Evolutionary conservation across 78 protist genomes (phyloP), one percentile per base, ranked within the genome.

Genomic region (Dictyostelium brefeldianum): DNA sequence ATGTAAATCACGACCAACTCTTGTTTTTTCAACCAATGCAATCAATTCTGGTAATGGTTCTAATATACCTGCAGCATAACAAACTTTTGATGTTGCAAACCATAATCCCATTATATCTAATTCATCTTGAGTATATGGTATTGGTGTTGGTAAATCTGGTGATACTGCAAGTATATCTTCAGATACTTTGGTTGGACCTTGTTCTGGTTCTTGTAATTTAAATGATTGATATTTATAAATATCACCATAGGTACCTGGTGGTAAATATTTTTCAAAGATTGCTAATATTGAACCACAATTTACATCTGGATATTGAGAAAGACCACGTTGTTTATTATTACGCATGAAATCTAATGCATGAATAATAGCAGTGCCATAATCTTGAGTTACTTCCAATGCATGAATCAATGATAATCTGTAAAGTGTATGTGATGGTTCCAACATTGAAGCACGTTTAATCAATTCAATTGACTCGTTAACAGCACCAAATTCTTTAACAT

Each of bases 31-130:
- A 6, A 98, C 29, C 11, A 94, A 62, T 3, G 7, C 15, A 31
- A 89, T 48, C 5, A 98, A 73, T 18, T 41, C 77, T 15, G 97
- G 96, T 12, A 97, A 14, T 8, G 84, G 81, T n/a, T 36, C 81
- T 20, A 98, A 90, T 5, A 70, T 43, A 43, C 99, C 98, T 4
- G 14, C 20, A 10, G 80, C 91, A 54, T 83, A 98, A 12, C 95
- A 65, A 36, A 95, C 18, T 90, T 98, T 98, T 62, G 73, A 96
- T 6, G 89, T 41, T 0, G 99, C 95, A 89, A 46, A 96, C 92
- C 80, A 91, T 11, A 98, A 71, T 4, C 98, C 96, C 10, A 98
- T 59, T 4, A 97, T 50, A 65, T 97, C 98, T 22, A 98, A 77
- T 70, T 97, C 98, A 10, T 67, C 94, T n/a, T 64, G 48, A 18